Evolutionary conservation across 164 flowering plant species (phyloP).

Genomic region (Taxillus chinensis): DNA sequence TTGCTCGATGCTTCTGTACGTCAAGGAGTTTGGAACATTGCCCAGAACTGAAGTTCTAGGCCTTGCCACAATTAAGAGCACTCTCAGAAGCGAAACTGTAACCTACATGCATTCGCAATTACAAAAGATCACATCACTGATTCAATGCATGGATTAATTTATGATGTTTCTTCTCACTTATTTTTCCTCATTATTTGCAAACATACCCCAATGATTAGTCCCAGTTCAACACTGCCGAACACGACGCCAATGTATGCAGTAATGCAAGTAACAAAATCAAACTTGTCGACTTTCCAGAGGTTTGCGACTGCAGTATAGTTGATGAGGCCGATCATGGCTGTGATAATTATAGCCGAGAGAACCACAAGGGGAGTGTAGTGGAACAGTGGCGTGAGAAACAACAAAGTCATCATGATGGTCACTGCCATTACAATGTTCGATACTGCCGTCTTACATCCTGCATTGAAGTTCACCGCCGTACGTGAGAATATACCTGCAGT

Average conservation of each 20-base stretch:
- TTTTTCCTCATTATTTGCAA: neutral
- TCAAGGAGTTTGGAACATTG: conserved; percentile 42
- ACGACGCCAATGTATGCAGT: conserved; percentile 54
- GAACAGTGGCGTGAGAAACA: conserved; percentile 64
- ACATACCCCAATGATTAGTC: conserved; percentile 43
- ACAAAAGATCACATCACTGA: neutral
- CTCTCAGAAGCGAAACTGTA: conserved; percentile 36
- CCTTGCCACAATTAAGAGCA: conserved; percentile 47
- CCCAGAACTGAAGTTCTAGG: conserved; percentile 51
- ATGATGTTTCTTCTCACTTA: neutral
- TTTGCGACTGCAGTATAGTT: conserved; percentile 52
- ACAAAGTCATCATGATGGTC: conserved; percentile 53
- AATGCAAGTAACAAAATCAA: conserved; percentile 58
- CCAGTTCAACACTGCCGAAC: conserved; percentile 51
- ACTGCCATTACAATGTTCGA: conserved; percentile 75
- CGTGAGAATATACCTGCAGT: conserved; percentile 65
- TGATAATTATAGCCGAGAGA: conserved; percentile 54
- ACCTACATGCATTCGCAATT: conserved; percentile 27
- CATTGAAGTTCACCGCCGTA: conserved; percentile 69
- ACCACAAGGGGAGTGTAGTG: conserved; percentile 75
- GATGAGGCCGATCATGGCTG: conserved; percentile 68
- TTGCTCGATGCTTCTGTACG: conserved; percentile 44
- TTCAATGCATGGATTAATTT: neutral
- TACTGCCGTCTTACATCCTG: conserved; percentile 70
- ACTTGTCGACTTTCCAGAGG: conserved; percentile 61